Evolutionary conservation across 1,284 basidiomycete genomes (phyloP).

Genomic region (Ustilago tritici): DNA sequence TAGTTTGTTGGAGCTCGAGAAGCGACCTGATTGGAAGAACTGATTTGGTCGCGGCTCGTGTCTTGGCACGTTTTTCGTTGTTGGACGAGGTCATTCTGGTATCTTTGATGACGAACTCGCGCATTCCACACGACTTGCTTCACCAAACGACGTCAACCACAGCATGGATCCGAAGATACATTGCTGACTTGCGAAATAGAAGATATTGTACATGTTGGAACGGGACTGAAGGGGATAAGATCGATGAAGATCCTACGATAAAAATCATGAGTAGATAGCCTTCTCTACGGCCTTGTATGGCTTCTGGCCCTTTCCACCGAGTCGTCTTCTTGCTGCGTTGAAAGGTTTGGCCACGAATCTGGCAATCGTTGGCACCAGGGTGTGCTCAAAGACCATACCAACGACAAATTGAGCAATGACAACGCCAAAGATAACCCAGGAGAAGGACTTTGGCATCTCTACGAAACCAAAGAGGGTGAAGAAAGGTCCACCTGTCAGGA

Average conservation of each 20-base stretch:
- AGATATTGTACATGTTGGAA: conserved; percentile 1
- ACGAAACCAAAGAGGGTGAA: conserved; percentile 53
- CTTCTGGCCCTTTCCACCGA: conserved; percentile 16
- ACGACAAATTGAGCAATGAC: conserved; percentile 38
- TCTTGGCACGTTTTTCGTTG: too few species aligned
- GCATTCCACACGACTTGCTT: too few species aligned
- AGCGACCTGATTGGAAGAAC: conserved; percentile 45
- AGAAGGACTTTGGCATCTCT: conserved; percentile 30
- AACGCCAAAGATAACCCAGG: conserved; percentile 51
- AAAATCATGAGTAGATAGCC: conserved; percentile 21
- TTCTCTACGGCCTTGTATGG: conserved; percentile 23
- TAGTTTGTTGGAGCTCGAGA: conserved; percentile 55
- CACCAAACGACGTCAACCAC: too few species aligned
- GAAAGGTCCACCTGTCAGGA: conserved; percentile 46
- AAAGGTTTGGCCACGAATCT: conserved; percentile 18
- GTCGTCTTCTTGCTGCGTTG: neutral
- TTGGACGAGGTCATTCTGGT: too few species aligned
- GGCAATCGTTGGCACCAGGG: conserved; percentile 12
- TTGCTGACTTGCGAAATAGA: too few species aligned
- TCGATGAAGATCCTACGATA: too few species aligned
- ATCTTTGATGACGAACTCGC: too few species aligned
- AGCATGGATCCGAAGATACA: too few species aligned
- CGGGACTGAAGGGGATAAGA: neutral
- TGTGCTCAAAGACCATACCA: conserved; percentile 37
- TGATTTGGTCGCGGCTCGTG: neutral